Evolutionary conservation across 148 eudicot species (phyloP).

Genomic region (Agrostemma githago): DNA sequence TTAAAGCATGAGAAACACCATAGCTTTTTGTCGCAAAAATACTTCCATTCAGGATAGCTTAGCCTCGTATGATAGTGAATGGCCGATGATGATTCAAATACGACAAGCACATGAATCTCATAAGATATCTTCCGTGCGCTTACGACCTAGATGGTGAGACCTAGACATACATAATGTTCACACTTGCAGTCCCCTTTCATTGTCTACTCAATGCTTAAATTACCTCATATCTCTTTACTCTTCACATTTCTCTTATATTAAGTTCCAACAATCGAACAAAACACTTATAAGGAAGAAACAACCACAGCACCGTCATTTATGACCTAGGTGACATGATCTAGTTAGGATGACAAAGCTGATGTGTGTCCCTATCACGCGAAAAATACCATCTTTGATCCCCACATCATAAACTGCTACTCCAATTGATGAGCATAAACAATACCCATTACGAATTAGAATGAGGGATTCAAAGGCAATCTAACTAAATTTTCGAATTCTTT

Average conservation of each 20-base stretch:
- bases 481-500: not conserved
- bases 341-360: not conserved
- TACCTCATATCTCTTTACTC: not conserved
- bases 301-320: not conserved
- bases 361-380: constrained; percentile 1
- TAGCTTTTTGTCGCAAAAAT: not conserved
- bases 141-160: too few species aligned
- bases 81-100: not conserved
- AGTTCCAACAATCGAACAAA: not conserved
- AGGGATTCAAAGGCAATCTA: not conserved
- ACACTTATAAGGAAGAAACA: not conserved
- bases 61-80: not conserved
- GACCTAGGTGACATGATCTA: not conserved
- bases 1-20: not conserved
- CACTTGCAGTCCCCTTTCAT: not conserved
- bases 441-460: not conserved
- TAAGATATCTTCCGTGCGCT: not conserved
- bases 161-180: not conserved
- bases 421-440: not conserved
- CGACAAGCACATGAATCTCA: constrained; percentile 1
- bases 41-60: too few species aligned
- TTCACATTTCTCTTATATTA: not conserved
- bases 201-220: not conserved
- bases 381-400: constrained; percentile 2
- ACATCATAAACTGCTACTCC: not conserved